Base-by-base conservation (phyloP, 768 basidiomycete genomes). In the Boletus subcaerulescens region DNA sequence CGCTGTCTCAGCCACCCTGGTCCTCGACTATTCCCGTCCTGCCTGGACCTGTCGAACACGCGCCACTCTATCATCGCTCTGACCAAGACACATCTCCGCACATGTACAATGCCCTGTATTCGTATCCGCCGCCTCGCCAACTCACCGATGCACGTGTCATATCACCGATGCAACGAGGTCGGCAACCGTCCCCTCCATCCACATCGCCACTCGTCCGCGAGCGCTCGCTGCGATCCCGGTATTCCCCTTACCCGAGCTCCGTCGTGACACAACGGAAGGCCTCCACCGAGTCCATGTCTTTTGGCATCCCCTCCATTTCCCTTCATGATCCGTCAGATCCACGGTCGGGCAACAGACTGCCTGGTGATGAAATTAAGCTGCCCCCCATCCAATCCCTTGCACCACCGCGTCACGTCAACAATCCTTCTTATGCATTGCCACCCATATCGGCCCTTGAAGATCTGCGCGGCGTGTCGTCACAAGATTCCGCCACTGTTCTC, bases 401-500 rank as follows among this genome's bases (percentile, higher is more conserved):
- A 5, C 61, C 64, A 2, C 58, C 66, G 2, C 65, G 58, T 45
- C 63, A 63, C 40, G 59, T 69, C 15, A 70, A 62, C 26, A 69
- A 70, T 15, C 67, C 77, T 2, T 70, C 74, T 2, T 85, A 84
- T 56, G 80, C 84, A 2, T 65, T 88, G 4, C 87, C 86, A 1
- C 85, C 86, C 1, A 87, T 88, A 52, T 83, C 86, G 8, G 81
- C 85, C 0, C 70, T 91, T 60, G 87, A 88, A 65, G 82, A 83
- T 55, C 65, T 84, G 46, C 76, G 84, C 10, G 82, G 83, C 3
- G 70, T 79, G 20, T 66, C 71, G 61, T 68, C 74, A 56, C 54
- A 76, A 36, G 85, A 88, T 64, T 83, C 86, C 0, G 81, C 83
- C 5, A 82, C 85, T 7, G 87, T 90, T 8, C 69, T 90, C 45